A percentile compares a stretch with the other conserved stretches of the same genome.
phyloP scores from a whole-genome alignment of 208 protist genomes.

The Wallacemonas rigidus region DNA sequence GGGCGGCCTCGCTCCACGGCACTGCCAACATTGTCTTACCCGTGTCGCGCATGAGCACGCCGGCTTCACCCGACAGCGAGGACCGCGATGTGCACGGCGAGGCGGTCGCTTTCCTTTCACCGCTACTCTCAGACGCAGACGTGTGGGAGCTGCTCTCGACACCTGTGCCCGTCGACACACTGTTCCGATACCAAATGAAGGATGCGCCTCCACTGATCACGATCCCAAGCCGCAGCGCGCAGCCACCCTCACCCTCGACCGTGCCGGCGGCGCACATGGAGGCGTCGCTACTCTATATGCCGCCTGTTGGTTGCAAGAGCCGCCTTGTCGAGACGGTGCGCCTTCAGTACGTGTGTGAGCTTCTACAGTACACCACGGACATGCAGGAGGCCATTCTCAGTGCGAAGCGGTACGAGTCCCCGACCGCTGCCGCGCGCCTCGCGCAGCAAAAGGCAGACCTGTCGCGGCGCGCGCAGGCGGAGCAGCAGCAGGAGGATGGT shows the following conservation, averaged over 20 bases:
- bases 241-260: background rate
- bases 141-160: conserved; percentile 28
- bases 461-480: background rate
- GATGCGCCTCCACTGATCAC: background rate
- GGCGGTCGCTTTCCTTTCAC: background rate
- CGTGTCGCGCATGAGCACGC: background rate
- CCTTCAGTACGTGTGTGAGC: conserved; percentile 45
- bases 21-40: background rate
- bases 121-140: background rate
- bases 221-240: background rate
- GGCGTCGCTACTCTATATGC: background rate
- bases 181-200: conserved; percentile 33
- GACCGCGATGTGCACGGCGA: background rate
- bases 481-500: conserved; percentile 21
- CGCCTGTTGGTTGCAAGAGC: conserved; percentile 30
- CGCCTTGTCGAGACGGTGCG: conserved; percentile 39
- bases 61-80: background rate
- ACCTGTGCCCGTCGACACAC: conserved; percentile 24
- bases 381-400: conserved; percentile 43
- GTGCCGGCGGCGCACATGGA: conserved; percentile 2
- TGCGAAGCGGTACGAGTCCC: conserved; percentile 27
- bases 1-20: conserved; percentile 8
- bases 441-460: conserved; percentile 17
- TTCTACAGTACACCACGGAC: conserved; percentile 42
- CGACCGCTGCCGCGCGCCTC: conserved; percentile 18